Percentiles rank a stretch among this genome's conserved stretches.
phyloP scores from a whole-genome alignment of 208 protist species.

The Leishmania amazonensis region DNA sequence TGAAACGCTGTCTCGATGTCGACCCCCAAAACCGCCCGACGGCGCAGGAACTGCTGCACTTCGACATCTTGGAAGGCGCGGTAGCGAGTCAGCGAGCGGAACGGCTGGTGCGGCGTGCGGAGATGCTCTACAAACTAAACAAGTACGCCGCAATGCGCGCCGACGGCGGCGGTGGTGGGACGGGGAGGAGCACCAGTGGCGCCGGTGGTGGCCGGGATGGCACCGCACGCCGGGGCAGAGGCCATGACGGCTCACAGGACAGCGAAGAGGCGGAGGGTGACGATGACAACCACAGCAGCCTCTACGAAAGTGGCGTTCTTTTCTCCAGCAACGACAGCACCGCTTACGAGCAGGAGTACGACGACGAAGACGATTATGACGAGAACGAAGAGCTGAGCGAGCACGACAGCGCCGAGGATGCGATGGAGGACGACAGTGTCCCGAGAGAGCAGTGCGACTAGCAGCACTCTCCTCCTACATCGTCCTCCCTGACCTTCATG shows the following conservation, averaged over 20 bases:
- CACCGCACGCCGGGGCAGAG: not conserved
- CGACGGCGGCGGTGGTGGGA: constrained; percentile 16
- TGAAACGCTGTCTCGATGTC: constrained; percentile 73
- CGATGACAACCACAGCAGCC: constrained; percentile 15
- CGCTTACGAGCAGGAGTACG: constrained; percentile 25
- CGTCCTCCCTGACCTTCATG: not conserved
- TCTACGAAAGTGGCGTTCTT: constrained; percentile 12
- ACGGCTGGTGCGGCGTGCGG: constrained; percentile 58
- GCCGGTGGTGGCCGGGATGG: not conserved
- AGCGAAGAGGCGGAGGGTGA: constrained; percentile 14
- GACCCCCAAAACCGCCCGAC: constrained; percentile 69
- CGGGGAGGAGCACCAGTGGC: not conserved
- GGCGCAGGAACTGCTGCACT: constrained; percentile 73
- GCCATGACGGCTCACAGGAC: constrained; percentile 4
- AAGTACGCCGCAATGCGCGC: constrained; percentile 72
- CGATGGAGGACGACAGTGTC: constrained; percentile 15
- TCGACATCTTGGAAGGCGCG: constrained; percentile 69
- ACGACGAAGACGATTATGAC: constrained; percentile 18
- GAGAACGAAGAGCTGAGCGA: constrained; percentile 10
- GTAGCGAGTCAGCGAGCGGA: constrained; percentile 57
- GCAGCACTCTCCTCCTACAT: not conserved
- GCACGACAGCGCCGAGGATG: constrained; percentile 15
- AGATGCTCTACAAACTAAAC: constrained; percentile 78
- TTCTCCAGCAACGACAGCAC: constrained; percentile 7
- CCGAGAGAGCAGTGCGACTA: constrained; percentile 3